Percentiles rank a stretch among this genome's conserved stretches.
Conservation (phyloP, 352 stramenopile species). For the Phytophthora pistaciae region DNA sequence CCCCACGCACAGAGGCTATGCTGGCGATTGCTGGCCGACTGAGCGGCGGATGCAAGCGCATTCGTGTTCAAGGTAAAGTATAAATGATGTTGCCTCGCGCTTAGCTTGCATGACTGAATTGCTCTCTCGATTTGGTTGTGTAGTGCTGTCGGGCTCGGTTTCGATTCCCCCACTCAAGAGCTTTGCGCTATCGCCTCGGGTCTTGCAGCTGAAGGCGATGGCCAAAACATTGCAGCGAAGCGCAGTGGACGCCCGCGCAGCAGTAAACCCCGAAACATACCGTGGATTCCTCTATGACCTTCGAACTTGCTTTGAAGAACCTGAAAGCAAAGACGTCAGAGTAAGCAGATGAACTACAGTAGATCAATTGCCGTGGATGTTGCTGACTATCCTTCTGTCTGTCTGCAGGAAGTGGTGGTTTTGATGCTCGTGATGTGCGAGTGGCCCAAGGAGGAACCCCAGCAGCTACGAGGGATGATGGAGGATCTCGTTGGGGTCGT, state of each 20-base stretch:
- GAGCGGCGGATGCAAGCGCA: slow-evolving; percentile 32
- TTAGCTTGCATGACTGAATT: neutral
- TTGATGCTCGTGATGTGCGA: slow-evolving; percentile 47
- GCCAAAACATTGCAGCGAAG: slow-evolving; percentile 55
- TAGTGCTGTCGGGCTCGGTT: slow-evolving; percentile 44
- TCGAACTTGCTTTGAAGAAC: slow-evolving; percentile 21
- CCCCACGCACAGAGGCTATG: slow-evolving; percentile 32
- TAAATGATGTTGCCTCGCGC: neutral
- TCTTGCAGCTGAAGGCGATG: slow-evolving; percentile 43
- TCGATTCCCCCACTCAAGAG: slow-evolving; percentile 42
- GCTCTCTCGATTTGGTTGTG: neutral
- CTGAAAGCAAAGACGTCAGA: slow-evolving; percentile 31
- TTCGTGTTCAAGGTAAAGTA: slow-evolving; percentile 48
- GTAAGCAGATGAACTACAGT: slow-evolving; percentile 18
- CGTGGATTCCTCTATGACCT: slow-evolving; percentile 38
- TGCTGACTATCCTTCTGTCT: neutral
- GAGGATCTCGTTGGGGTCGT: slow-evolving; percentile 39
- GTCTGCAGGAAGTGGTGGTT: slow-evolving; percentile 43
- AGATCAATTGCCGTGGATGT: neutral
- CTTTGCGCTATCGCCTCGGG: slow-evolving; percentile 48
- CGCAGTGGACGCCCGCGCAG: slow-evolving; percentile 41
- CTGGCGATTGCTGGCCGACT: slow-evolving; percentile 45
- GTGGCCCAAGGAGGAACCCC: slow-evolving; percentile 37
- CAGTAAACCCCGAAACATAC: slow-evolving; percentile 32
- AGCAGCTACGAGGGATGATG: slow-evolving; percentile 37